Evolutionary conservation across 2,329 filamentous ascomycete species (phyloP), one percentile per base, ranked within the genome.

Genomic region (Lasiodiplodia gonubiensis): DNA sequence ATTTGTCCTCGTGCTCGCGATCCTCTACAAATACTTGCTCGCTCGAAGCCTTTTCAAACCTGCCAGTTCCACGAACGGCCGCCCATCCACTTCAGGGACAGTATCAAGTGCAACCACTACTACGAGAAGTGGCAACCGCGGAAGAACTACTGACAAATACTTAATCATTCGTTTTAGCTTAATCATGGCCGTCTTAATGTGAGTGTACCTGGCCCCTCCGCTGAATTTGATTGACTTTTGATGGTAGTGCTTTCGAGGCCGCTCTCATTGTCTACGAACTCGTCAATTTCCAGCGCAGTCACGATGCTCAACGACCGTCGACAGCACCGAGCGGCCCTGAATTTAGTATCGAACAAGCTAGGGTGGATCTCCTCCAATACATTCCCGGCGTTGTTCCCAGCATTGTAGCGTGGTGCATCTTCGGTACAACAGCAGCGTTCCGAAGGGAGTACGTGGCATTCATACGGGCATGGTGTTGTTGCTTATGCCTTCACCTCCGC

Each of bases 151-250:
- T 1, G 64, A 66, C 52, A 66, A 66, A 27, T 66, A 25, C 52
- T 39, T 66, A 14, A 57, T 66, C 21, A 42, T 66, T n/a, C 64
- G 64, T 16, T 66, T 66, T 39, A 57, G 64, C 27, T 27, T 66
- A 2, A 66, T 66, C 52, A 66, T 66, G 64, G 25, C 27, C 16
- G 27, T 59, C 23, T 39, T 66, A 10, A 53, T 66, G 64, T 66
- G 23, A 49, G 51, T 25, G 7, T 33, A 27, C 18, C 18, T 39
- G 11, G 7, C 8, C 6, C 16, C 51, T 14, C n/a, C 18, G 5
- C 14, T 6, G 33, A 14, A 27, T 39, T n/a, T 16, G 14, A 3
- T 27, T 61, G 42, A 61, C 16, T 4, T 21, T n/a, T 3, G 4
- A 64, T 25, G 10, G 8, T 39, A 66, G 64, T 21, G 48, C 57